phyloP scores from a whole-genome alignment of 441 rosid species.

The Populus hybrid region DNA sequence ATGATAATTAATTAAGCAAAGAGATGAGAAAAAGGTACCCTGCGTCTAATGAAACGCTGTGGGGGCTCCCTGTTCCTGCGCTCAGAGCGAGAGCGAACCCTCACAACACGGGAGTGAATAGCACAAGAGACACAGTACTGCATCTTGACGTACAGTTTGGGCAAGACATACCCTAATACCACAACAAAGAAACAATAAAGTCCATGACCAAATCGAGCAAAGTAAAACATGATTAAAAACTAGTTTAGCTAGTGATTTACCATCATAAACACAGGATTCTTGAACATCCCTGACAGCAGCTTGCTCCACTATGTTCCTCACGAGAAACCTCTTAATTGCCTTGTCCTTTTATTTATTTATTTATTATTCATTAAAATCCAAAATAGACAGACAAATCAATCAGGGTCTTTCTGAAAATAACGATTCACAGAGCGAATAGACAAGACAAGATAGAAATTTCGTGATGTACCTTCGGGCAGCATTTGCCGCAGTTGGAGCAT shows the following conservation, averaged over 20 bases:
- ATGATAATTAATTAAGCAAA: no score
- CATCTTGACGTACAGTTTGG: conserved; percentile 82
- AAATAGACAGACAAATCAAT: neutral
- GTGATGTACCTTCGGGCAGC: conserved; percentile 74
- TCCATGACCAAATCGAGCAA: neutral
- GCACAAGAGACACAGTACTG: conserved; percentile 90
- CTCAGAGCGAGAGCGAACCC: conserved; percentile 74
- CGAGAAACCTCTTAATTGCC: conserved; percentile 87
- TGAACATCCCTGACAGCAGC: conserved; percentile 96
- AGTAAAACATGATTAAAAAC: neutral
- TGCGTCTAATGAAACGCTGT: conserved; percentile 78
- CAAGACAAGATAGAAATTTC: neutral
- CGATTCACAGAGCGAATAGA: neutral
- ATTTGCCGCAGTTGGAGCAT: conserved; percentile 95
- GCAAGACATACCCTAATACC: conserved; percentile 66
- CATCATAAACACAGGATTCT: conserved; percentile 82
- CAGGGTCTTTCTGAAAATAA: neutral
- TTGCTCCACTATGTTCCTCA: conserved; percentile 93
- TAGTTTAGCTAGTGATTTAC: conserved; percentile 20
- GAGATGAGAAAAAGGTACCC: conserved; percentile 36
- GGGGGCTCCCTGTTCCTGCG: conserved; percentile 89
- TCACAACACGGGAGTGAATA: conserved; percentile 86
- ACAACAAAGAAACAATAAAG: neutral
- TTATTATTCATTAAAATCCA: neutral
- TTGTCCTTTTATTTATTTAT: conserved; percentile 47